phyloP scores from a whole-genome alignment of 2,329 filamentous ascomycete species.

The Fusarium anthophilum region DNA sequence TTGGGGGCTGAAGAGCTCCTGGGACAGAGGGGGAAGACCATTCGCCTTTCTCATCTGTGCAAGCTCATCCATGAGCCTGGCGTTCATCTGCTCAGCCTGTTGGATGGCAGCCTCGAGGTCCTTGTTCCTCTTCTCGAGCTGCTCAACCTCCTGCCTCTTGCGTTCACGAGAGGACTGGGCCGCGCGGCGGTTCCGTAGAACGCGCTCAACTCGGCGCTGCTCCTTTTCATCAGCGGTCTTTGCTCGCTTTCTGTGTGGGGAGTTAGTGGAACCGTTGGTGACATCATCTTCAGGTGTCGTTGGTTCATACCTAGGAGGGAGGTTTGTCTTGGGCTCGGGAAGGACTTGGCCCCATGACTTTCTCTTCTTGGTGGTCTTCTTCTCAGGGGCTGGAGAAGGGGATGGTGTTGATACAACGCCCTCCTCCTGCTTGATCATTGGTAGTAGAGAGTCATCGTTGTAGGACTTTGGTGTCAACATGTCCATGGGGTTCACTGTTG shows the following conservation, averaged over 20 bases:
- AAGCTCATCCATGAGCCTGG: slow-evolving; percentile 60
- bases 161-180: slow-evolving; percentile 96
- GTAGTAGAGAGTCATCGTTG: slow-evolving; percentile 40
- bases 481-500: slow-evolving; percentile 57
- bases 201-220: slow-evolving; percentile 95
- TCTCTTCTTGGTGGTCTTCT: slow-evolving; percentile 88
- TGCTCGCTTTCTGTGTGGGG: slow-evolving; percentile 79
- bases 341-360: slow-evolving; percentile 99
- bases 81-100: slow-evolving; percentile 65
- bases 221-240: slow-evolving; percentile 99
- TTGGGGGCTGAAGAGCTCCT: slow-evolving; percentile 65
- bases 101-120: slow-evolving; percentile 72
- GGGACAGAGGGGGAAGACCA: slow-evolving; percentile 64
- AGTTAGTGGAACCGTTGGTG: slow-evolving; percentile 38
- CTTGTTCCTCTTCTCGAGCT: slow-evolving; percentile 78
- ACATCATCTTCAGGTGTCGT: background rate
- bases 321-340: slow-evolving; percentile 94
- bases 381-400: slow-evolving; percentile 53
- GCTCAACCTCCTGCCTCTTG: slow-evolving; percentile 88
- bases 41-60: slow-evolving; percentile 58
- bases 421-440: slow-evolving; percentile 28
- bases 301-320: slow-evolving; percentile 79
- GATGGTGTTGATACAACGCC: slow-evolving; percentile 36
- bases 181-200: slow-evolving; percentile 93
- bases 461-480: slow-evolving; percentile 60